phyloP scores from a whole-genome alignment of 2,329 filamentous ascomycete species.

The Colletotrichum theobromicola region DNA sequence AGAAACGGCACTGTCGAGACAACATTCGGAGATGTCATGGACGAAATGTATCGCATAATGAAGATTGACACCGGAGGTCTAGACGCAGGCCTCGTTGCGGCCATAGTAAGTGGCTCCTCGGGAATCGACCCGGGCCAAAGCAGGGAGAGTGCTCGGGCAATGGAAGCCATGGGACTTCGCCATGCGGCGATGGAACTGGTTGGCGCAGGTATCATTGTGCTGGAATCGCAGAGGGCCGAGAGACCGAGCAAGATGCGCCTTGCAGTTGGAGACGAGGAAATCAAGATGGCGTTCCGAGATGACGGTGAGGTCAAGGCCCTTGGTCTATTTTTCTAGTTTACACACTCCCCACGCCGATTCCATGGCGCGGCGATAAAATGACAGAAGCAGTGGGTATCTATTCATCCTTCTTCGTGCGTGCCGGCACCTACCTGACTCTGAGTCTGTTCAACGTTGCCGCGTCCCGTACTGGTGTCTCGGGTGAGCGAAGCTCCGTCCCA shows the following conservation, averaged over 20 bases:
- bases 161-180: constrained; percentile 49
- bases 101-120: background rate
- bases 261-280: constrained; percentile 87
- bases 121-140: constrained; percentile 1
- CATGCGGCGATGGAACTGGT: constrained; percentile 81
- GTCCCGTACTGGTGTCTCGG: constrained; percentile 1
- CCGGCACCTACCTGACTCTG: background rate
- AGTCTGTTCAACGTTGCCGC: background rate
- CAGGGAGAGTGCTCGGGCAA: background rate
- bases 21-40: constrained; percentile 85
- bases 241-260: constrained; percentile 86
- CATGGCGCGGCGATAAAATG: background rate
- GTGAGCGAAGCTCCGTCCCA: background rate
- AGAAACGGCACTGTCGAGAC: constrained; percentile 88
- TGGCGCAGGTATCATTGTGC: constrained; percentile 84
- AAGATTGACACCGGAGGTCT: constrained; percentile 24
- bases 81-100: background rate
- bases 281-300: constrained; percentile 85
- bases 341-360: background rate
- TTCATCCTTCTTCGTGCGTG: background rate
- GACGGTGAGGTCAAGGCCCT: constrained; percentile 86
- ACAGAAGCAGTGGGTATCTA: constrained; percentile 5
- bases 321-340: constrained; percentile 57
- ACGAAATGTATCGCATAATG: constrained; percentile 80
- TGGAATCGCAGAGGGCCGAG: constrained; percentile 83